Evolutionary conservation across 345 rosid species (phyloP).

Genomic region (Sonneratia caseolaris): DNA sequence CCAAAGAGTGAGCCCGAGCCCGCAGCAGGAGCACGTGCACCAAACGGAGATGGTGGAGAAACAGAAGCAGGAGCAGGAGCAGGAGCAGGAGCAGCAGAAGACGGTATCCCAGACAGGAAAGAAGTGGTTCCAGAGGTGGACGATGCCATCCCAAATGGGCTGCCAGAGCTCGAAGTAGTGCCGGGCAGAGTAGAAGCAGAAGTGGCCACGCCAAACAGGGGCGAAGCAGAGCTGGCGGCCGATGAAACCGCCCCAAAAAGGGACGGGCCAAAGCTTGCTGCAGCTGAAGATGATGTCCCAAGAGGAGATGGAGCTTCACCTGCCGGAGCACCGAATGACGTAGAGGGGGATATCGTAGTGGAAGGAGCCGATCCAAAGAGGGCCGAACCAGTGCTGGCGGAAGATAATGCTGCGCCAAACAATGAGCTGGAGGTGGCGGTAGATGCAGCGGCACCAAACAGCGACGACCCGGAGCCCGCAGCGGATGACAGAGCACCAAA

Average conservation of each 20-base stretch:
- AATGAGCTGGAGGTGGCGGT: neutral
- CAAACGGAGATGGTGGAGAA: conserved; percentile 8
- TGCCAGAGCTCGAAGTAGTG: neutral
- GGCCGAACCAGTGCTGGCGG: conserved; percentile 9
- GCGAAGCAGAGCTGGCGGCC: conserved; percentile 4
- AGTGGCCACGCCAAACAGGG: conserved; percentile 15
- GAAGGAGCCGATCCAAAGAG: neutral
- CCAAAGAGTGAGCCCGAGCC: conserved; percentile 18
- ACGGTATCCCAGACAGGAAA: conserved; percentile 1
- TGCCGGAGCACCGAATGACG: conserved; percentile 6
- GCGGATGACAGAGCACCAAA: conserved; percentile 5
- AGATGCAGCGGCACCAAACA: conserved; percentile 4
- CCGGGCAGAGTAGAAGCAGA: conserved; percentile 1
- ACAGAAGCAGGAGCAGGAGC: conserved; percentile 3
- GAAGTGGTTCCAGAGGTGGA: neutral
- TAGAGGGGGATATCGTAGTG: neutral
- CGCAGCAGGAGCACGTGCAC: neutral
- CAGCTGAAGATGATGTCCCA: conserved; percentile 8
- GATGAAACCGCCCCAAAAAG: conserved; percentile 13
- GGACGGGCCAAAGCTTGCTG: conserved; percentile 10
- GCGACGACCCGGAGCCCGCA: conserved; percentile 3
- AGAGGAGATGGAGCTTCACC: conserved; percentile 8
- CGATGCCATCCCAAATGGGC: neutral
- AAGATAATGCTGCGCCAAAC: conserved; percentile 1
- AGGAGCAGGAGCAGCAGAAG: conserved; percentile 1